Evolutionary conservation across 768 basidiomycete genomes (phyloP), one percentile per base, ranked within the genome.

Genomic region (Termitomyces sp.): DNA sequence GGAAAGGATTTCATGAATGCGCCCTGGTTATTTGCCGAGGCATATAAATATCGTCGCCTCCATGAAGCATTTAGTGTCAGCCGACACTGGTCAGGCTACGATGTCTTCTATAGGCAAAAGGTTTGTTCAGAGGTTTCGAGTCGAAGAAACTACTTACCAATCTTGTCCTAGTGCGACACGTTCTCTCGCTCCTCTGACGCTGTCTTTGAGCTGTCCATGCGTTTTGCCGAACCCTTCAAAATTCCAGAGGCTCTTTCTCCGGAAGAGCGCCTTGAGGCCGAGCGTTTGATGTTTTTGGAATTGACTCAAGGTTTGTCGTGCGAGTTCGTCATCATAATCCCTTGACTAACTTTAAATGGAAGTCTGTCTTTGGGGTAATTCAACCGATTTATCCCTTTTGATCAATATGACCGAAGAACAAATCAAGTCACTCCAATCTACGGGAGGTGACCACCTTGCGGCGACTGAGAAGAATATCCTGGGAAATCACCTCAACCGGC

Each of bases 361-460:
- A 91, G 93, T 97, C 50, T 96, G 94, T 66, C 79, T 96, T 12
- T 97, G 94, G 94, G 95, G 95, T 15, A 97, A 98, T 72, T 94
- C 94, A 9, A 98, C 95, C 47, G 95, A 97, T 70, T 77, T 97
- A 47, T 96, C 94, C 2, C 80, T 98, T 35, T 78, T 97, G 55
- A 98, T 97, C 70, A 92, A 98, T 73, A 96, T 97, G 94, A 90
- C 90, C 7, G 95, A 98, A 71, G 94, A 97, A 29, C 94, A 97
- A 69, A 97, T 98, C 73, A 94, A 94, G 68, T 83, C 88, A 43
- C 79, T 97, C n/a, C 95, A 98, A 67, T 94, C 94, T 13, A 96
- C 94, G 16, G 95, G 94, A 11, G 93, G 94, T n/a, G 95, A 94
- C 43, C 85, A 92, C 57, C 85, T 98, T 42, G 94, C 94, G 3